phyloP scores from a whole-genome alignment of 2,329 filamentous ascomycete genomes.

The Colletotrichum siamense region DNA sequence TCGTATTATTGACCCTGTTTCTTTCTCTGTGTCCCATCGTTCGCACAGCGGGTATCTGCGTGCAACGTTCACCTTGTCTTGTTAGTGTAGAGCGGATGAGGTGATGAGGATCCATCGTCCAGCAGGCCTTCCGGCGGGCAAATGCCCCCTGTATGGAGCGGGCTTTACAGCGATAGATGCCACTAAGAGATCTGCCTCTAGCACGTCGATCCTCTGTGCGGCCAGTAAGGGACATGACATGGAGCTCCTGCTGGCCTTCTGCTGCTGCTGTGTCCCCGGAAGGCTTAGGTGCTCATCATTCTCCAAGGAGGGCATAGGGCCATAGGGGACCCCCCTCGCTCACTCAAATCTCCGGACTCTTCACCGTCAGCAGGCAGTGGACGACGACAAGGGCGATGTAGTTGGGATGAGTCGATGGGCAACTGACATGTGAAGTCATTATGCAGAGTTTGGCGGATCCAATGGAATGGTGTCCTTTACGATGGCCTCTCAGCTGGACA shows the following conservation, averaged over 20 bases:
- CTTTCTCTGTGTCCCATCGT: background rate
- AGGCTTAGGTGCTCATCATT: background rate
- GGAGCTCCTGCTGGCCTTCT: background rate
- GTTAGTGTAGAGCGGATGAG: background rate
- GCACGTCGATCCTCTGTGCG: constrained; percentile 9
- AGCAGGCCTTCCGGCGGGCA: background rate
- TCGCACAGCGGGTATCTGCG: background rate
- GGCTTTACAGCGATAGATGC: background rate
- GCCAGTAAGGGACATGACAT: background rate
- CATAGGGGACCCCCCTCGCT: background rate
- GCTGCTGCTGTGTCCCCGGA: background rate
- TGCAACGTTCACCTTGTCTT: background rate
- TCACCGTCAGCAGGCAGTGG: background rate
- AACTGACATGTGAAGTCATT: constrained; percentile 6
- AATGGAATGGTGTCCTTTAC: background rate
- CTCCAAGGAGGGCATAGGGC: background rate
- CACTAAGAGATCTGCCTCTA: constrained; percentile 16
- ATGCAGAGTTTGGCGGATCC: background rate
- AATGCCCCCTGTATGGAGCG: background rate
- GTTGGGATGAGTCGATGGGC: background rate
- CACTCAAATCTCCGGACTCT: background rate
- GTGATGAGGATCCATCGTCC: background rate
- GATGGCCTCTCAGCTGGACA: background rate
- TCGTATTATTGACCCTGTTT: background rate
- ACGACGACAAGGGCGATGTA: background rate